phyloP scores from a whole-genome alignment of 163 green algal species.

The Volvox carteri region DNA sequence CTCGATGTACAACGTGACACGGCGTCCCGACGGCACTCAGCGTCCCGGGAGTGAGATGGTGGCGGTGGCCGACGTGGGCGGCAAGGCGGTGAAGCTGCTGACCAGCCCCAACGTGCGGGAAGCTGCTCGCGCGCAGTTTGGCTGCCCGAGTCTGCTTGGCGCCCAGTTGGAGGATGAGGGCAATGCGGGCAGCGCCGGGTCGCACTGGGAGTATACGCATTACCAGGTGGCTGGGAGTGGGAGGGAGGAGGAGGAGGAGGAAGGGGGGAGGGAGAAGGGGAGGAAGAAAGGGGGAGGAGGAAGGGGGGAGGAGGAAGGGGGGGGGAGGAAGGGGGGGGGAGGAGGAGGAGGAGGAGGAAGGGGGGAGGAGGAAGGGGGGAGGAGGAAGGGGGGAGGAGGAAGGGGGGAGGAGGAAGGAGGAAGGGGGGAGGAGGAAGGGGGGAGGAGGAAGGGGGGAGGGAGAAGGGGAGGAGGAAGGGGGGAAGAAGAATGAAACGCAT shows the following conservation, averaged over 20 bases:
- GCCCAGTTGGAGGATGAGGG: slow-evolving; percentile 75
- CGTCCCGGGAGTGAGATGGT: slow-evolving; percentile 59
- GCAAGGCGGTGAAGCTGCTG: slow-evolving; percentile 53
- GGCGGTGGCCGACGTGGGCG: background rate
- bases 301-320: no score
- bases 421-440: no score
- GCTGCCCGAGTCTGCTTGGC: slow-evolving; percentile 61
- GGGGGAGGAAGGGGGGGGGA: no score
- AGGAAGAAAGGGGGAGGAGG: no score
- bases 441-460: no score
- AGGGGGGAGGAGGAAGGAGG: no score
- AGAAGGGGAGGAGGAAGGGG: no score
- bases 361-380: no score
- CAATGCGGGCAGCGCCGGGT: slow-evolving; percentile 63
- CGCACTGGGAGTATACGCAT: slow-evolving; percentile 72
- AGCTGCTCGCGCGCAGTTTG: slow-evolving; percentile 66
- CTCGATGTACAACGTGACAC: slow-evolving; percentile 52
- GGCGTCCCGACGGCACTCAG: slow-evolving; percentile 46
- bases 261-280: background rate
- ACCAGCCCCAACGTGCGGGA: slow-evolving; percentile 61
- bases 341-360: no score
- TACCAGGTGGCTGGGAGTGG: slow-evolving; percentile 73
- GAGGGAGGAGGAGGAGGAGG: no score
- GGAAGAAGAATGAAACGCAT: no score
- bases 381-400: no score